Evolutionary conservation across 139 green algal genomes (phyloP).

Genomic region (Volvox reticuliferus): DNA sequence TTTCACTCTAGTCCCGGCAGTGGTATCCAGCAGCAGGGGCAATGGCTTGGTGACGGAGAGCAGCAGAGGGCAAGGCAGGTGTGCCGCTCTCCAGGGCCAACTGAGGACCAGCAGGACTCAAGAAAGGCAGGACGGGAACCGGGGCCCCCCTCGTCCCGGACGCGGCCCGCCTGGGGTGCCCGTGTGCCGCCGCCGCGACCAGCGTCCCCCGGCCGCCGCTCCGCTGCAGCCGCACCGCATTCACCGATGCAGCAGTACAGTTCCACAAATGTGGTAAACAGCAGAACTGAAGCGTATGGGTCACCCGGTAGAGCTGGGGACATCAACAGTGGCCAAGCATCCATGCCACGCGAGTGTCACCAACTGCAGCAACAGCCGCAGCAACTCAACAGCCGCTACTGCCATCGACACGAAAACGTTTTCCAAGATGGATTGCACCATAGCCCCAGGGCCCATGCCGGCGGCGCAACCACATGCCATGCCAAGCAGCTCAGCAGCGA

Average conservation of each 20-base stretch:
- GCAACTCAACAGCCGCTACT: no score
- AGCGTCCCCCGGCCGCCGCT: not conserved
- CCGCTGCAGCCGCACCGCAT: not conserved
- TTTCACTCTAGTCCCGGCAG: no score
- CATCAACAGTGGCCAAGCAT: not conserved
- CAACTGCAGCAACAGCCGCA: not conserved
- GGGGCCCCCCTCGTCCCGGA: not conserved
- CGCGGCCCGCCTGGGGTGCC: not conserved
- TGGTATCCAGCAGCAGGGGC: not conserved
- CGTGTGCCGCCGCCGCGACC: conserved; percentile 5
- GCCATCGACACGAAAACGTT: no score
- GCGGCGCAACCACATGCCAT: not conserved
- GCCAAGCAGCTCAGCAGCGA: not conserved
- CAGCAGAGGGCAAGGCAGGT: not conserved
- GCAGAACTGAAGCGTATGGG: not conserved
- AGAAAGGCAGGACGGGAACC: not conserved
- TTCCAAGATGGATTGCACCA: not conserved
- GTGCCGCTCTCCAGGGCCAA: not conserved
- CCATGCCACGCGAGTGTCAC: not conserved
- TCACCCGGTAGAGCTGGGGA: not conserved
- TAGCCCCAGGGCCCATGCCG: not conserved
- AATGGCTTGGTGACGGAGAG: no score
- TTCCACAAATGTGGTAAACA: not conserved
- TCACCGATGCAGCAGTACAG: not conserved
- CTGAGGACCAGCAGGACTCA: not conserved